Conservation (phyloP, 768 basidiomycete species). For the Sarcodon sp. region DNA sequence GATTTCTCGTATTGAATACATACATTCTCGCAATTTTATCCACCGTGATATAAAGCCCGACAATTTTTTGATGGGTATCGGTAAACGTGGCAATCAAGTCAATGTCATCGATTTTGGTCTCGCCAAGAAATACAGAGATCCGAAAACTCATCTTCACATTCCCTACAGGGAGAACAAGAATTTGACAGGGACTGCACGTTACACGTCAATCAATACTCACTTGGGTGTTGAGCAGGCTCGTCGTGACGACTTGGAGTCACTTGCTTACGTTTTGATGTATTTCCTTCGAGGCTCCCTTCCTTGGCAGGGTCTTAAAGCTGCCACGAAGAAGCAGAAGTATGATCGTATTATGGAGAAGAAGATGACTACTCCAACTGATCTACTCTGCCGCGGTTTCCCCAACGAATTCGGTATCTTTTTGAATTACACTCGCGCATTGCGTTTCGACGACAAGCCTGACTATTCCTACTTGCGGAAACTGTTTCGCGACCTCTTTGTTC, state of each 20-base stretch:
- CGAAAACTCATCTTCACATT: constrained; percentile 98
- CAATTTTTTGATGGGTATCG: constrained; percentile 99
- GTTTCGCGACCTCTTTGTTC: constrained; percentile 95
- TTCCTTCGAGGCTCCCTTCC: constrained; percentile 97
- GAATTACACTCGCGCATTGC: constrained; percentile 97
- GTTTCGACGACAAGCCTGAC: constrained; percentile 99
- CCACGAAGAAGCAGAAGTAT: constrained; percentile 99
- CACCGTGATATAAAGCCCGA: constrained; percentile 99
- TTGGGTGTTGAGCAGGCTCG: constrained; percentile 97
- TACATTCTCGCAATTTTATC: constrained; percentile 98
- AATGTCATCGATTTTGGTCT: constrained; percentile 98
- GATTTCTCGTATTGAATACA: constrained; percentile 99
- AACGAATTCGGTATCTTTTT: constrained; percentile 99
- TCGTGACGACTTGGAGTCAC: constrained; percentile 94
- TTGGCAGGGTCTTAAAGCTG: constrained; percentile 99
- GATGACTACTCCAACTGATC: constrained; percentile 97
- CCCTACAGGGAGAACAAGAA: constrained; percentile 99
- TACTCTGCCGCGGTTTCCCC: constrained; percentile 98
- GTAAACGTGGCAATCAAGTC: constrained; percentile 99
- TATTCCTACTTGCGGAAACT: constrained; percentile 99
- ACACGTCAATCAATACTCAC: constrained; percentile 99
- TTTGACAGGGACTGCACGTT: constrained; percentile 94
- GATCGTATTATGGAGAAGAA: constrained; percentile 99
- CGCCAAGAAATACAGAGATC: constrained; percentile 99
- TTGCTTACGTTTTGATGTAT: constrained; percentile 99